These are phyloP conservation scores for Lactarius hengduanensis DNA, from an alignment of 768 basidiomycete genomes.

Conservation along the genomic window DNA sequence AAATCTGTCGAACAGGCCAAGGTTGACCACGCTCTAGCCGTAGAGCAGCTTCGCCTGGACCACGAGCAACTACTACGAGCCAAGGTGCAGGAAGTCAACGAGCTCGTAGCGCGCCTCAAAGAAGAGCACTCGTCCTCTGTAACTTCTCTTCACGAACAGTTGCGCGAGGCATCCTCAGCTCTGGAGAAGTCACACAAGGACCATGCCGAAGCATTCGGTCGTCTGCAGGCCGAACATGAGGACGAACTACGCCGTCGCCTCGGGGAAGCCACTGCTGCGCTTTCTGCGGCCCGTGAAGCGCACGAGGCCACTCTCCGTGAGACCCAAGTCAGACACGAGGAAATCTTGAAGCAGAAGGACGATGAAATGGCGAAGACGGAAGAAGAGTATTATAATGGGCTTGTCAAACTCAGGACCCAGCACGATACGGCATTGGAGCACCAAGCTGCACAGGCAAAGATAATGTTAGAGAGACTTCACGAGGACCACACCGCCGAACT, in stretches of 20 bases:
- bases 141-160: slow-evolving; percentile 34
- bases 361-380: slow-evolving; percentile 64
- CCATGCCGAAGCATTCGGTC: slow-evolving; percentile 60
- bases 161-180: slow-evolving; percentile 35
- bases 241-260: slow-evolving; percentile 48
- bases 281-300: slow-evolving; percentile 49
- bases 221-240: slow-evolving; percentile 44
- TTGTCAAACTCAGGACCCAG: slow-evolving; percentile 72
- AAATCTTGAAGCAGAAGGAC: slow-evolving; percentile 57
- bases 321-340: slow-evolving; percentile 52
- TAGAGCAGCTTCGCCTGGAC: slow-evolving; percentile 47
- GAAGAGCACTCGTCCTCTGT: slow-evolving; percentile 47
- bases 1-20: slow-evolving; percentile 50
- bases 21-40: slow-evolving; percentile 46
- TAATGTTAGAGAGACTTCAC: slow-evolving; percentile 64
- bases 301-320: slow-evolving; percentile 54
- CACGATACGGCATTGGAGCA: slow-evolving; percentile 65
- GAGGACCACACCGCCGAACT: slow-evolving; percentile 76
- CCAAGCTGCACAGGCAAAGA: slow-evolving; percentile 57
- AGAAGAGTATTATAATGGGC: slow-evolving; percentile 78
- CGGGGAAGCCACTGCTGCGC: slow-evolving; percentile 50
- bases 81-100: slow-evolving; percentile 45
- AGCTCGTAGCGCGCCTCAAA: slow-evolving; percentile 46
- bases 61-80: slow-evolving; percentile 46
- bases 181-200: slow-evolving; percentile 46